A percentile compares a stretch with the other conserved stretches of the same genome.
Evolutionary conservation across 768 basidiomycete genomes (phyloP).

Genomic region (Chalciporus chontae): DNA sequence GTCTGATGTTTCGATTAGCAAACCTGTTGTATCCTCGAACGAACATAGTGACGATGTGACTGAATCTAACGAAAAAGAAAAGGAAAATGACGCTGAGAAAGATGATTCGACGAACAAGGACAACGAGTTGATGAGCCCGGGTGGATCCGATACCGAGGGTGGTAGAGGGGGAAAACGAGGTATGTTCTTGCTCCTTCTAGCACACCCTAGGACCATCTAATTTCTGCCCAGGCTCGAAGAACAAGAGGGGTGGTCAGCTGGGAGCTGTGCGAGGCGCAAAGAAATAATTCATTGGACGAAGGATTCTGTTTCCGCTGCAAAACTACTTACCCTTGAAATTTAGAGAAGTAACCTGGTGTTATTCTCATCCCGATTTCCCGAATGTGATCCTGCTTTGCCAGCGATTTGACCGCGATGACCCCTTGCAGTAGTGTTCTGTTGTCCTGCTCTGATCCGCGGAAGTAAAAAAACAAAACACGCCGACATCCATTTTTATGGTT

Average conservation of each 20-base stretch:
- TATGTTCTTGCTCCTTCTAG: conserved; percentile 5
- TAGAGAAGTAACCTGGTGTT: conserved; percentile 20
- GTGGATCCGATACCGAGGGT: conserved; percentile 21
- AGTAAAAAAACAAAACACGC: conserved; percentile 1
- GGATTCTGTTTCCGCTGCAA: background rate
- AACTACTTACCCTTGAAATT: background rate
- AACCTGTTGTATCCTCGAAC: conserved; percentile 27
- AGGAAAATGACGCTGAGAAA: conserved; percentile 17
- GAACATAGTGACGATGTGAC: conserved; percentile 24
- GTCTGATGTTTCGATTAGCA: conserved; percentile 14
- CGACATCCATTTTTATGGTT: background rate
- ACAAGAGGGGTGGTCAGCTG: background rate
- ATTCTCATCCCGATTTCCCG: background rate
- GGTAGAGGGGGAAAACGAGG: conserved; percentile 8
- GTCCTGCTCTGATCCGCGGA: conserved; percentile 9
- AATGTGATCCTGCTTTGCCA: conserved; percentile 8
- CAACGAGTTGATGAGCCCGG: background rate
- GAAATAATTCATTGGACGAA: background rate
- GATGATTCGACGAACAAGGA: conserved; percentile 20
- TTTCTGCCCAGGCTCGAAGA: conserved; percentile 1
- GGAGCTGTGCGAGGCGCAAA: background rate
- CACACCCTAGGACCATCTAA: conserved; percentile 6
- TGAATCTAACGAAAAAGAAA: conserved; percentile 23
- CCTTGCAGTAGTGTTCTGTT: background rate
- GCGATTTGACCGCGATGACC: conserved; percentile 10